These are phyloP conservation scores for Excoecaria agallocha DNA, from an alignment of 345 rosid species.

Conservation along the genomic window DNA sequence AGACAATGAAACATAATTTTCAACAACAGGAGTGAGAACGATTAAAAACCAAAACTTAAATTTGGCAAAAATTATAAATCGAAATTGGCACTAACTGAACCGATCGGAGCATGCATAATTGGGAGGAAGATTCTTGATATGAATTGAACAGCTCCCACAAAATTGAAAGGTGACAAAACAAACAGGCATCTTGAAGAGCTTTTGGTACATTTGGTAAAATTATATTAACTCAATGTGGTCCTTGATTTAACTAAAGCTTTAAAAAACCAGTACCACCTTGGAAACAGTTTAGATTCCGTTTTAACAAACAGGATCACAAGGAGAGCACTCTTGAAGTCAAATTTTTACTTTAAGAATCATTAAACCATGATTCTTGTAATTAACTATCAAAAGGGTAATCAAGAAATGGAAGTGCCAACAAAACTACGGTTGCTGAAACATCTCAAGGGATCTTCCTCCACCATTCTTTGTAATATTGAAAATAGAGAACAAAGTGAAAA, in stretches of 20 bases:
- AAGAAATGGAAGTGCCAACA: not conserved
- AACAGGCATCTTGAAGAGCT: slow-evolving; percentile 3
- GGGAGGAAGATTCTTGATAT: not conserved
- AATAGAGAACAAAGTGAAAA: slow-evolving; percentile 16
- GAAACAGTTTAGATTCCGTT: slow-evolving; percentile 4
- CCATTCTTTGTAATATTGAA: not conserved
- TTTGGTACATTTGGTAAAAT: not conserved
- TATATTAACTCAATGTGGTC: not conserved
- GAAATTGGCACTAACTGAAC: no score
- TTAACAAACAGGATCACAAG: not conserved
- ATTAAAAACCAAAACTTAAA: no score
- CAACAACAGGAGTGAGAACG: no score
- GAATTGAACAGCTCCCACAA: no score
- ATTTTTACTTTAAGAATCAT: slow-evolving; percentile 17
- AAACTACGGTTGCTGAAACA: not conserved
- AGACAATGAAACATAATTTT: no score
- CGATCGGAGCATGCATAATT: not conserved
- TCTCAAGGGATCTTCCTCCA: slow-evolving; percentile 5
- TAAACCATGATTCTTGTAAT: slow-evolving; percentile 21
- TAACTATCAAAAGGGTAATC: not conserved
- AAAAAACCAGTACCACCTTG: not conserved
- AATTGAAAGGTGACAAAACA: no score
- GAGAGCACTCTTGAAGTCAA: not conserved
- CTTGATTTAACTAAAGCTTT: not conserved
- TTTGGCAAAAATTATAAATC: no score